Evolutionary conservation across 768 basidiomycete species (phyloP), one percentile per base, ranked within the genome.

Genomic region (Auriscalpium vulgare): DNA sequence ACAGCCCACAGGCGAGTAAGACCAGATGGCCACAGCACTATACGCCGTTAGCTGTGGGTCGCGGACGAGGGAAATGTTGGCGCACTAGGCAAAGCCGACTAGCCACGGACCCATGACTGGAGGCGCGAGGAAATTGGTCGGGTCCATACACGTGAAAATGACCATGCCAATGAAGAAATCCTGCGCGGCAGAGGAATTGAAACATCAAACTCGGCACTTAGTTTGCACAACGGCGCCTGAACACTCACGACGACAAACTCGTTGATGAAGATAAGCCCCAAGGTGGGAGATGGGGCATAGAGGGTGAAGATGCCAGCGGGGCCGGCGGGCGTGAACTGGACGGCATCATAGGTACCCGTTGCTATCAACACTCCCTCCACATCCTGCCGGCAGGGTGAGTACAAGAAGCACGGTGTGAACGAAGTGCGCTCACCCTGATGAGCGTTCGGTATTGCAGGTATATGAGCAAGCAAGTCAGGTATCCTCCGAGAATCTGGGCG

Each of bases 221-320:
- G 1, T 29, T 29, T 29, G 29, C 29, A 29, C 29, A 29, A 29
- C 29, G 7, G 29, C 29, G 29, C 29, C 29, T 23, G 47, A 36
- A 48, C 13, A 56, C 66, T 55, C 54, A 76, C 74, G 34, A 63
- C 67, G 54, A 72, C 55, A 48, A 75, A 73, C 56, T 75, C 74
- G 55, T 75, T 75, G 17, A 75, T 60, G 54, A 77, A 67, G 35
- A 66, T 69, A 38, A 65, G 62, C 44, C 62, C 58, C 8, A 75
- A 61, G 53, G 69, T 69, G 29, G 64, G 57, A 7, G 63, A 66
- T 8, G 74, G 71, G 6, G 64, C 67, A 55, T 70, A 77, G 50
- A 77, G 51, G 8, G 59, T 75, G 51, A 77, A 76, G 51, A 72
- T 64, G 2, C 74, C 74, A 10, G 66, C 74, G 0, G 71, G 69